These are phyloP conservation scores for Coemansia sp. DNA, from an alignment of 192 early-diverging fungal genomes.

Conservation along the genomic window DNA sequence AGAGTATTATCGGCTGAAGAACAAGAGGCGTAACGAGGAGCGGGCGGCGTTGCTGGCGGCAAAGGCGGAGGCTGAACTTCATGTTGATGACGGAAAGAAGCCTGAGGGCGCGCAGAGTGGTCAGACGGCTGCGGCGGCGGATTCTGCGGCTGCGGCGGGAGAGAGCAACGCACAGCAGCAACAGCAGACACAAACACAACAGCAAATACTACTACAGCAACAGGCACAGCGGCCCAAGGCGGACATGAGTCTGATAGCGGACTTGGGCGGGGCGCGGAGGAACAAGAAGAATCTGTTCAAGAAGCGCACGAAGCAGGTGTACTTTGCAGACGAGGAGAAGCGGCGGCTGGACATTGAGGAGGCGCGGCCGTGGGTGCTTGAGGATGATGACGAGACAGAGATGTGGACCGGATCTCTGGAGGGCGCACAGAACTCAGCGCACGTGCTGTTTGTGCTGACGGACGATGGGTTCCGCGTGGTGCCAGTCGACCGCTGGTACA, in stretches of 20 bases:
- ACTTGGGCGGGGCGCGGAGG: slow-evolving; percentile 69
- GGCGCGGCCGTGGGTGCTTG: slow-evolving; percentile 73
- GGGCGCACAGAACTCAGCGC: slow-evolving; percentile 69
- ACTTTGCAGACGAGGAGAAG: slow-evolving; percentile 70
- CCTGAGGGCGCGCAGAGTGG: neutral
- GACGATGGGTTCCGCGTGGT: slow-evolving; percentile 78
- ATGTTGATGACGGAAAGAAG: slow-evolving; percentile 17
- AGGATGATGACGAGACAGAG: slow-evolving; percentile 71
- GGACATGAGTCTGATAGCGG: slow-evolving; percentile 68
- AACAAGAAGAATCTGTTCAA: slow-evolving; percentile 81
- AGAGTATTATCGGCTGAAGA: slow-evolving; percentile 43
- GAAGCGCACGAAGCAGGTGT: slow-evolving; percentile 79
- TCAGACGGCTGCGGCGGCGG: neutral
- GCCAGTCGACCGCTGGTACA: slow-evolving; percentile 73
- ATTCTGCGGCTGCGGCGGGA: neutral
- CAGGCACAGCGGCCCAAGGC: slow-evolving; percentile 43
- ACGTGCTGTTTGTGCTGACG: slow-evolving; percentile 72
- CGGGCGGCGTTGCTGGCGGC: slow-evolving; percentile 43
- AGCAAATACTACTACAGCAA: neutral
- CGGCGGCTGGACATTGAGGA: slow-evolving; percentile 74
- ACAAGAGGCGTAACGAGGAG: slow-evolving; percentile 50
- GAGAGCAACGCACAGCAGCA: neutral
- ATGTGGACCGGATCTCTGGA: slow-evolving; percentile 68
- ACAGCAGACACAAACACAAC: no score
- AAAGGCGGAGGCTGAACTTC: neutral